A percentile compares a stretch with the other conserved stretches of the same genome.
These are phyloP conservation scores for rapeseed (Brassica napus) DNA, from an alignment of 345 rosid species.

Conservation along the genomic window Da-Ae NC_063435.1:24863001-24863500, in stretches of 20 bases:
- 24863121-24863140: neutral
- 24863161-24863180: neutral
- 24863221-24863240: neutral
- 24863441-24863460: neutral
- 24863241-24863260: neutral
- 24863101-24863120: neutral
- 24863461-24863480: conserved; percentile 4
- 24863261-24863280: neutral
- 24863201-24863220: neutral
- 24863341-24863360: neutral
- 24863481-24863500: neutral
- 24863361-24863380: neutral
- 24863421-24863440: neutral
- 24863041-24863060: neutral
- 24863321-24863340: neutral
- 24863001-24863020: neutral
- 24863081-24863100: neutral
- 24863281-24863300: neutral
- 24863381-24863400: neutral
- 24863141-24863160: neutral
- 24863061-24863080: neutral
- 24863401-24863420: neutral
- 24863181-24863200: neutral
- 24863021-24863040: neutral
- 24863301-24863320: neutral